These are phyloP conservation scores for Dactylellina parvicollis DNA, from an alignment of 2,329 filamentous ascomycete species.

Conservation along the genomic window DNA sequence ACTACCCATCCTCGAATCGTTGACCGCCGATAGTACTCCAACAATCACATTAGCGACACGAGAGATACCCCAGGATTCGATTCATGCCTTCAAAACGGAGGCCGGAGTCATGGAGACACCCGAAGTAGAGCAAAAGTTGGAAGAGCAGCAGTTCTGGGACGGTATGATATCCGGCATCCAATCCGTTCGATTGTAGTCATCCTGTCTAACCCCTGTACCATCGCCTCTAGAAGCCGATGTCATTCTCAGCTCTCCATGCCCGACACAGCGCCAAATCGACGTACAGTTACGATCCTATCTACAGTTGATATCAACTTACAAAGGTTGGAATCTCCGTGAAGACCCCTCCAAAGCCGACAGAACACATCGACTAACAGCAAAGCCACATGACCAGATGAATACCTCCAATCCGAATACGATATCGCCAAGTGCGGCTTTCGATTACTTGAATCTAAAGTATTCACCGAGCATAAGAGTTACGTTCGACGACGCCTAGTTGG, in stretches of 20 bases:
- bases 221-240: conserved; percentile 72
- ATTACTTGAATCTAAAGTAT: conserved; percentile 79
- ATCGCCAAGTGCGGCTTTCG: conserved; percentile 81
- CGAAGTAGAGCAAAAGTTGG: conserved; percentile 62
- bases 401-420: conserved; percentile 79
- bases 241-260: conserved; percentile 70
- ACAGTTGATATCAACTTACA: conserved; percentile 77
- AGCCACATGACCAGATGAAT: conserved; percentile 67
- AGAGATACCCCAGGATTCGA: conserved; percentile 6
- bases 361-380: conserved; percentile 22
- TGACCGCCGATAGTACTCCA: not conserved
- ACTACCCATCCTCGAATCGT: not conserved
- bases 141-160: conserved; percentile 88
- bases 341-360: conserved; percentile 6
- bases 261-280: conserved; percentile 77
- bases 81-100: conserved; percentile 52
- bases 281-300: conserved; percentile 86
- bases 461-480: conserved; percentile 79
- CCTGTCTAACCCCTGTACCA: conserved; percentile 39
- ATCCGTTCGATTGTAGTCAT: conserved; percentile 2
- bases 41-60: conserved; percentile 7
- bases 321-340: conserved; percentile 63
- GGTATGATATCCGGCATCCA: conserved; percentile 67
- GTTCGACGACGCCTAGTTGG: conserved; percentile 92
- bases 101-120: conserved; percentile 43